phyloP scores from a whole-genome alignment of 2,329 filamentous ascomycete species.

The Talaromyces islandicus region DNA sequence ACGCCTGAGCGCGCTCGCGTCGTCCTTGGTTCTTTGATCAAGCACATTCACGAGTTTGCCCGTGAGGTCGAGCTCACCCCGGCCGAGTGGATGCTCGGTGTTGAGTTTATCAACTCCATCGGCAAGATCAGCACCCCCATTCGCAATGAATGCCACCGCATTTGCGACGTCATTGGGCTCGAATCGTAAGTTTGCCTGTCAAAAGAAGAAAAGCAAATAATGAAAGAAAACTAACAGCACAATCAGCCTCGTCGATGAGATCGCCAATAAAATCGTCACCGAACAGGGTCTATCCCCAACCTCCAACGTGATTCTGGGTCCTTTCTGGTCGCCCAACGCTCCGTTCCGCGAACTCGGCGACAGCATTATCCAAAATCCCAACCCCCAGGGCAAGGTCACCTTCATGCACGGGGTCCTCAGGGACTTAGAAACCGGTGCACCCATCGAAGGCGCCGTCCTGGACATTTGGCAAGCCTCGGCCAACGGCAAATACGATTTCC shows the following conservation, averaged over 20 bases:
- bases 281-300: constrained; percentile 59
- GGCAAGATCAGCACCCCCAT: constrained; percentile 63
- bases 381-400: not conserved
- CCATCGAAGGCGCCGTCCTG: constrained; percentile 62
- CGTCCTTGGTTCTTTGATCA: constrained; percentile 59
- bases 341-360: constrained; percentile 44
- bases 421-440: constrained; percentile 60
- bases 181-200: constrained; percentile 46
- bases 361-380: not conserved
- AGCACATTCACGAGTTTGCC: constrained; percentile 71
- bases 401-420: constrained; percentile 63
- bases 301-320: constrained; percentile 70
- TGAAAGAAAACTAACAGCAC: constrained; percentile 33
- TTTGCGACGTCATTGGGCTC: constrained; percentile 68
- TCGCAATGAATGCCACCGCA: constrained; percentile 67
- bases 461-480: constrained; percentile 74
- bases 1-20: constrained; percentile 58
- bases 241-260: constrained; percentile 65
- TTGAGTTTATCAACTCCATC: constrained; percentile 68
- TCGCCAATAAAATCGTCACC: constrained; percentile 62
- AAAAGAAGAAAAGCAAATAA: not conserved
- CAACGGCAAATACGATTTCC: constrained; percentile 72
- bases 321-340: constrained; percentile 71
- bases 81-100: constrained; percentile 71
- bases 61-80: constrained; percentile 70